Conservation (phyloP, 2,329 filamentous ascomycete genomes). For the Trichophyton schoenleinii region DNA sequence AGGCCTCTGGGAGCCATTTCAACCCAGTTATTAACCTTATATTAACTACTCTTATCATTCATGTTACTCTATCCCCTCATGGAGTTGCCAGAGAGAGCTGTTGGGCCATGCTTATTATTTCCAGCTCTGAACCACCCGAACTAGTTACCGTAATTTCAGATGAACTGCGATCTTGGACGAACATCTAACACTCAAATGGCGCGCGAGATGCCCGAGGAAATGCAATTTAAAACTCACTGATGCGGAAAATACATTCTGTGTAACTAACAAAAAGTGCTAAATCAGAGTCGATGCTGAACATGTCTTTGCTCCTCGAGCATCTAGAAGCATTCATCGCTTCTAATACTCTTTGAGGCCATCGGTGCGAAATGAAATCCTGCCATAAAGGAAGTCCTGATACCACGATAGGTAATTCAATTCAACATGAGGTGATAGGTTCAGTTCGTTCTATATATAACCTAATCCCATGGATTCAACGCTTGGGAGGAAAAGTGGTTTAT, state of each 20-base stretch:
- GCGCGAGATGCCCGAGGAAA: neutral
- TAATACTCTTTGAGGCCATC: neutral
- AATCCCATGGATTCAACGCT: neutral
- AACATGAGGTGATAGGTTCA: neutral
- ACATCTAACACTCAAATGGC: neutral
- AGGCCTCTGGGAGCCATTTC: too few relatives aligned
- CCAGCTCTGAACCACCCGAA: neutral
- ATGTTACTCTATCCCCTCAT: neutral
- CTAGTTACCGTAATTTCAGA: neutral
- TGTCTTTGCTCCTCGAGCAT: neutral
- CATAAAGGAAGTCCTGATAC: neutral
- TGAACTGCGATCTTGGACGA: neutral
- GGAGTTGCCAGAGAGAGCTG: too few relatives aligned
- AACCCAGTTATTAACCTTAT: neutral
- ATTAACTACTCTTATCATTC: neutral
- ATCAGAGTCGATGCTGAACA: neutral
- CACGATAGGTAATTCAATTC: neutral
- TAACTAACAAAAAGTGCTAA: neutral
- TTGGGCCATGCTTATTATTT: too few relatives aligned
- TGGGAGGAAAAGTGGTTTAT: neutral
- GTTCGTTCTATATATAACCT: neutral
- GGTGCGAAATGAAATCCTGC: neutral
- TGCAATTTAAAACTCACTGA: neutral
- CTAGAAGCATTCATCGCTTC: neutral
- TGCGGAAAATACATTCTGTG: neutral